Evolutionary conservation across 108 stramenopile genomes (phyloP), one percentile per base, ranked within the genome.

Genomic region (Skeletonema costatum): DNA sequence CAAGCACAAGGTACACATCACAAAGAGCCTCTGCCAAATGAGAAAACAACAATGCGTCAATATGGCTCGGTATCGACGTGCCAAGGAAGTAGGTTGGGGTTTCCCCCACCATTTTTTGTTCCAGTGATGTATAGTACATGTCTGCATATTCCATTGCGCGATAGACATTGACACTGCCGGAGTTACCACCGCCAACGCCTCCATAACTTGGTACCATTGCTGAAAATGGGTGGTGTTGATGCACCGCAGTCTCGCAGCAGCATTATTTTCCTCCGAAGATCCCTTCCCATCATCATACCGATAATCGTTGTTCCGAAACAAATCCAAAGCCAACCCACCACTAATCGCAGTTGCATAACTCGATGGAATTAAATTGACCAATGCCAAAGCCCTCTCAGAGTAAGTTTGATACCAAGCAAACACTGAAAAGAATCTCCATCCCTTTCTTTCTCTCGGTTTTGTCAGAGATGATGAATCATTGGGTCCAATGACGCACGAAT

Each of bases 11-110:
- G 68, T 93, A 85, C 4, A 91, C 85, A 74, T 93, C 86, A 64
- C 82, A 80, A 10, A 91, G 73, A 13, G 92, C 92, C 17, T 90
- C 87, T 9, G 88, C 88, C 51, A 93, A 66, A 73, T 90, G 90
- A 11, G 84, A 87, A 88, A 90, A 93, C 3, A 93, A 46, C 2
- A 86, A 48, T 14, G 80, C 87, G 75, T 93, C 92, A 11, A 88
- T 71, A 58, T 69, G 46, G 13, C 86, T 80, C 7, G 88, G 90
- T n/a, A 68, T 44, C 11, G 44, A 29, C 7, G 87, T 86, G 65
- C 86, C 84, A 64, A 89, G 75, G 17, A 90, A 65, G 65, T 64
- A 88, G 11, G 36, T 56, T 11, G 48, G 25, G 29, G 32, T 38
- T 64, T 46, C 11, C 48, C 42, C 19, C 25, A 48, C n/a, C 53